Evolutionary conservation across 345 rosid species (phyloP).

Genomic region (Toxicodendron radicans): DNA sequence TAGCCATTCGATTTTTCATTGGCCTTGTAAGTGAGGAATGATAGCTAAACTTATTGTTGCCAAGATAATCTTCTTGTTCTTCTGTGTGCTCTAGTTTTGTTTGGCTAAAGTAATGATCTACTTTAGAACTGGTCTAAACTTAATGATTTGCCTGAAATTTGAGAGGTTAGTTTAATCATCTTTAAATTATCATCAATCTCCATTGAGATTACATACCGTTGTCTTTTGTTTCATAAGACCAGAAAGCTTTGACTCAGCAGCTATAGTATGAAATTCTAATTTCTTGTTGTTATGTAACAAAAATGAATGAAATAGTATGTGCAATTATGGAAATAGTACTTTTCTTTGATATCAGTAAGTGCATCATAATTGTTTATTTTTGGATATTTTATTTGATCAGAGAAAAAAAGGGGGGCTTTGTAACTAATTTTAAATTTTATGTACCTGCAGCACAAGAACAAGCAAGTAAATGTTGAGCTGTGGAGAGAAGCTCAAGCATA

Average conservation of each 20-base stretch:
- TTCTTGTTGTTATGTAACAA: background rate
- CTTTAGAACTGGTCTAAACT: background rate
- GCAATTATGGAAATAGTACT: background rate
- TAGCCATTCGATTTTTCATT: conserved; percentile 83
- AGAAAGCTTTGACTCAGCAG: background rate
- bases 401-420: background rate
- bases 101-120: background rate
- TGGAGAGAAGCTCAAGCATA: conserved; percentile 91
- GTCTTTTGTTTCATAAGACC: background rate
- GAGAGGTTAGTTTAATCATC: background rate
- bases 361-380: background rate
- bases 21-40: conserved; percentile 69
- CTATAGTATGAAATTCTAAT: background rate
- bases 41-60: background rate
- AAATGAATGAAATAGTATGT: background rate
- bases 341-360: background rate
- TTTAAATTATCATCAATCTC: background rate
- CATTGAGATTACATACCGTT: background rate
- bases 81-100: background rate
- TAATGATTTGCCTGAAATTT: background rate
- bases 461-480: conserved; percentile 68
- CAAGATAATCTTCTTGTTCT: conserved; percentile 2
- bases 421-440: conserved; percentile 12
- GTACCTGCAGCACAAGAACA: conserved; percentile 61
- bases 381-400: background rate